These are phyloP conservation scores for Voacanga thouarsii DNA, from an alignment of 257 asterid species.

Conservation along the genomic window DNA sequence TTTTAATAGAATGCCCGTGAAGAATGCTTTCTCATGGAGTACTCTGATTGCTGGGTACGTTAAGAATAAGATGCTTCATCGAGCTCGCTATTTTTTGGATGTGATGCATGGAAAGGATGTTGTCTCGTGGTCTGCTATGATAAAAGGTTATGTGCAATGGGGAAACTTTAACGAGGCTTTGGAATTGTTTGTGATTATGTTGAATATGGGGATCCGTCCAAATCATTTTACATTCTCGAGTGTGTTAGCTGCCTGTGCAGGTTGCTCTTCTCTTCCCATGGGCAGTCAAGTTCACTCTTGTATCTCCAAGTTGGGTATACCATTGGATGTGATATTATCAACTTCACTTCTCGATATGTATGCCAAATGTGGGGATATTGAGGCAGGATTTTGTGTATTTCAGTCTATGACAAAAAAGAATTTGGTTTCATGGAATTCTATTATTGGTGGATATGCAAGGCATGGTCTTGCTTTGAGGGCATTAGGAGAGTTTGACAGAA, in stretches of 20 bases:
- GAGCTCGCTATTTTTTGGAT: conserved; percentile 46
- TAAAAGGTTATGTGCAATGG: conserved; percentile 58
- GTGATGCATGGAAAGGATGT: conserved; percentile 48
- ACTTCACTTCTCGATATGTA: conserved; percentile 77
- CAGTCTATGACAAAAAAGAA: conserved; percentile 44
- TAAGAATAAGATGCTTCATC: conserved; percentile 47
- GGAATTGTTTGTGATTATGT: conserved; percentile 49
- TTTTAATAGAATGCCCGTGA: conserved; percentile 52
- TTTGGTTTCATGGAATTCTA: conserved; percentile 69
- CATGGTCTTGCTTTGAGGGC: conserved; percentile 62
- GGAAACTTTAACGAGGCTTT: conserved; percentile 46
- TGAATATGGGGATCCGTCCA: conserved; percentile 51
- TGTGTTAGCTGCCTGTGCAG: conserved; percentile 62
- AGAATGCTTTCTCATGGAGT: conserved; percentile 63
- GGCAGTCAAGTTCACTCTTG: conserved; percentile 60
- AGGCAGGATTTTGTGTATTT: conserved; percentile 44
- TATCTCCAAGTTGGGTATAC: conserved; percentile 49
- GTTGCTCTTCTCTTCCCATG: conserved; percentile 58
- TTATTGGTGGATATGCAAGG: conserved; percentile 69
- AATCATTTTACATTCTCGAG: conserved; percentile 66
- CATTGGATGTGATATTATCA: conserved; percentile 51
- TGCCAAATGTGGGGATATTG: conserved; percentile 69
- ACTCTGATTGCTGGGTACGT: conserved; percentile 61
- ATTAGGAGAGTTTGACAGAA: conserved; percentile 49
- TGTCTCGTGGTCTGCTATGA: conserved; percentile 78